A percentile compares a stretch with the other conserved stretches of the same genome.
These are phyloP conservation scores for Dendrothele bispora DNA, from an alignment of 768 basidiomycete genomes.

Conservation along the genomic window DNA sequence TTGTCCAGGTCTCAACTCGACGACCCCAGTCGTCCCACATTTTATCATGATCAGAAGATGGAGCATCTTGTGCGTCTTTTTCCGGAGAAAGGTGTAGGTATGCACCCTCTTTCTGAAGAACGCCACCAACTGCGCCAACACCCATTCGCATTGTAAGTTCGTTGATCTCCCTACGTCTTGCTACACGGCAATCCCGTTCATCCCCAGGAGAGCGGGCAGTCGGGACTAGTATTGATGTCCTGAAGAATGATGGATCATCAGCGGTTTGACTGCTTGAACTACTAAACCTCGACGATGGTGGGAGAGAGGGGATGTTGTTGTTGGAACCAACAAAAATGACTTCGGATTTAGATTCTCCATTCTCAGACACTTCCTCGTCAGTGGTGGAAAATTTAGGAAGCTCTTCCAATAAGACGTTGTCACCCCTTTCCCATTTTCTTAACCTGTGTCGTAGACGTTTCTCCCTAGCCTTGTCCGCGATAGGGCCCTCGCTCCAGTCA, in stretches of 20 bases:
- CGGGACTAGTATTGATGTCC: conserved; percentile 72
- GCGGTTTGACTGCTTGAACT: conserved; percentile 8
- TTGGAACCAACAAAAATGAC: conserved; percentile 48
- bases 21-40: conserved; percentile 74
- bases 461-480: conserved; percentile 67
- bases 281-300: conserved; percentile 23
- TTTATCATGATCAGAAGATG: conserved; percentile 9
- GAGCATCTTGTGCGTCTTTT: not conserved
- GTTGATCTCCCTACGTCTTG: conserved; percentile 73
- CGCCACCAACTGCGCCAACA: conserved; percentile 72
- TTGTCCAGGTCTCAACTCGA: conserved; percentile 65
- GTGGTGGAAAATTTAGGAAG: conserved; percentile 51
- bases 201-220: conserved; percentile 47
- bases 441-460: conserved; percentile 70
- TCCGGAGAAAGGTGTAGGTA: conserved; percentile 8
- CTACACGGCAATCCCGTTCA: conserved; percentile 59
- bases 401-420: conserved; percentile 58
- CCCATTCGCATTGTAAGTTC: conserved; percentile 84
- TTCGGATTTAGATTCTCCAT: conserved; percentile 33
- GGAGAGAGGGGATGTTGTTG: conserved; percentile 29
- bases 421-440: conserved; percentile 71
- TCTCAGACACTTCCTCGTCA: conserved; percentile 31
- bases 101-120: conserved; percentile 44
- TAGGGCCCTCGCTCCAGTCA: conserved; percentile 69
- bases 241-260: conserved; percentile 50